phyloP scores from a whole-genome alignment of 2,329 filamentous ascomycete species.

The Fusarium annulatum region DNA sequence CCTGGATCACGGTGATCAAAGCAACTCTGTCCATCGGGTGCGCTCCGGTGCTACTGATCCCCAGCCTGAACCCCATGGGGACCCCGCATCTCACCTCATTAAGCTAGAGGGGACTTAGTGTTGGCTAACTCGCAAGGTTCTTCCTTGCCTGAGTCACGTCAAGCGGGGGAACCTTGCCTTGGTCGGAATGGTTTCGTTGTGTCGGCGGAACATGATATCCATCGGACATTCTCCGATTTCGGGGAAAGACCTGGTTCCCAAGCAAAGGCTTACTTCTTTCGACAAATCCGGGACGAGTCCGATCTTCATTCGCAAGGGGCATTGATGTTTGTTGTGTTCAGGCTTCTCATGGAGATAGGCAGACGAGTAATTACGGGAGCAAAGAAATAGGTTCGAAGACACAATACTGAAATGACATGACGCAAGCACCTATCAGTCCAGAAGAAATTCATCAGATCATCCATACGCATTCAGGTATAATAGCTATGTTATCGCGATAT shows the following conservation, averaged over 20 bases:
- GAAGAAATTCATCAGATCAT: fast-evolving
- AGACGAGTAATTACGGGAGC: neutral
- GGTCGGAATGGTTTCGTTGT: neutral
- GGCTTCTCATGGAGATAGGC: fast-evolving
- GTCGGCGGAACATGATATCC: neutral
- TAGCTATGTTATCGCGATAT: fast-evolving
- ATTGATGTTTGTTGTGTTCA: neutral
- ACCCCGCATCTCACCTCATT: neutral
- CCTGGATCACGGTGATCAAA: neutral
- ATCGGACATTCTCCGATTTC: neutral
- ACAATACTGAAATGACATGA: neutral
- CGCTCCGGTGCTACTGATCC: neutral
- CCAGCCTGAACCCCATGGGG: neutral
- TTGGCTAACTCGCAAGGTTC: neutral
- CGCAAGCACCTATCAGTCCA: neutral
- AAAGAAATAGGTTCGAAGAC: too few species aligned
- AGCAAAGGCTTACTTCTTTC: too few species aligned
- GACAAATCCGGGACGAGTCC: neutral
- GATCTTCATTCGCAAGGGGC: fast-evolving
- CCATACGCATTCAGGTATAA: neutral
- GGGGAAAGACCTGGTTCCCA: neutral
- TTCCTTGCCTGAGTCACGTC: neutral
- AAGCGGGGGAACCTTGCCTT: neutral
- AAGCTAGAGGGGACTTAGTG: neutral
- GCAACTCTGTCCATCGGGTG: neutral